These are phyloP conservation scores for Tetraselmis striata DNA, from an alignment of 139 green algal genomes.

Conservation along the genomic window DNA sequence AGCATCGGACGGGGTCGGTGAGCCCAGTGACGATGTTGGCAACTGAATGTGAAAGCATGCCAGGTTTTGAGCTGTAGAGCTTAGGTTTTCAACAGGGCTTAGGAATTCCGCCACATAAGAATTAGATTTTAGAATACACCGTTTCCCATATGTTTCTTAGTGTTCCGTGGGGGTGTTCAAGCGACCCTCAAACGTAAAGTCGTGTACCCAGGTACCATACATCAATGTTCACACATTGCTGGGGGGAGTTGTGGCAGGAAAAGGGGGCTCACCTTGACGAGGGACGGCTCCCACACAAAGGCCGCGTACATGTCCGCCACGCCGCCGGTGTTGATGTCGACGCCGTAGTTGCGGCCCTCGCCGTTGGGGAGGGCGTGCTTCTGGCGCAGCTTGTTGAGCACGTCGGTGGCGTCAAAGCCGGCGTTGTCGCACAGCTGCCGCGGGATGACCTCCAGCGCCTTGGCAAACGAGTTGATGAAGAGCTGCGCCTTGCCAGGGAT, in stretches of 20 bases:
- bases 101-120: no score
- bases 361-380: slow-evolving; percentile 73
- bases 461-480: slow-evolving; percentile 91
- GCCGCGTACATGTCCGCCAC: slow-evolving; percentile 88
- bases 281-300: slow-evolving; percentile 94
- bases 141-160: no score
- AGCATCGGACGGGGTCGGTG: no score
- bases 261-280: no score
- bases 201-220: no score
- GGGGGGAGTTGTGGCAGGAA: not conserved
- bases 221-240: no score
- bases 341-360: slow-evolving; percentile 73
- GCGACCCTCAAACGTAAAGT: no score
- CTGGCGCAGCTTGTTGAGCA: slow-evolving; percentile 96
- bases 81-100: not conserved
- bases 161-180: no score
- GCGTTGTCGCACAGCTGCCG: slow-evolving; percentile 95
- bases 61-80: not conserved
- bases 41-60: not conserved
- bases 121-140: no score
- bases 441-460: slow-evolving; percentile 89
- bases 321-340: slow-evolving; percentile 92
- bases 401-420: slow-evolving; percentile 95
- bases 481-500: slow-evolving; percentile 88
- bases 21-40: no score